These are phyloP conservation scores for Agapanthus africanus DNA, from an alignment of 106 monocot species.

Conservation along the genomic window DNA sequence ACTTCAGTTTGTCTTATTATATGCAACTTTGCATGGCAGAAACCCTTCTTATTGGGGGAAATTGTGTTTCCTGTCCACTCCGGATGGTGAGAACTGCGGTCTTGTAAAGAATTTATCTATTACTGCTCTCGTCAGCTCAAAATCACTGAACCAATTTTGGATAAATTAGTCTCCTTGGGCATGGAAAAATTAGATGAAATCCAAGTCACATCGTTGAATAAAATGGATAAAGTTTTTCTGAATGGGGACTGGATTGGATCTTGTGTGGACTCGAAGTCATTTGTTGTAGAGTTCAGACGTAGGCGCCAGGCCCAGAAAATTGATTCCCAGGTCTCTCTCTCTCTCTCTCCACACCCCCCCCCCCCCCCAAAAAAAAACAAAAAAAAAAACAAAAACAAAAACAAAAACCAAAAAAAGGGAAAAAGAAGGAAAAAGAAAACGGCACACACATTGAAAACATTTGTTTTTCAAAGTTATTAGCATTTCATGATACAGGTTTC, in stretches of 20 bases:
- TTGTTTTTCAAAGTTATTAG: no score
- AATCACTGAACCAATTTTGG: slow-evolving; percentile 31
- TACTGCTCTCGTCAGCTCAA: slow-evolving; percentile 74
- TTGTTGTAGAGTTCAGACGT: slow-evolving; percentile 46
- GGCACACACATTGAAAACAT: no score
- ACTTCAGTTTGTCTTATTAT: background rate
- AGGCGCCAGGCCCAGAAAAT: slow-evolving; percentile 49
- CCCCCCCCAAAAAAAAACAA: no score
- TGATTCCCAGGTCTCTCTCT: slow-evolving; percentile 47
- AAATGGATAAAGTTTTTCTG: slow-evolving; percentile 62
- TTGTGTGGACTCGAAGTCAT: slow-evolving; percentile 44
- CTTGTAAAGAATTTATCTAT: slow-evolving; percentile 83
- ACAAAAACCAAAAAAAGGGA: no score
- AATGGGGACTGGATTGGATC: slow-evolving; percentile 89
- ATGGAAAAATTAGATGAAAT: slow-evolving; percentile 57
- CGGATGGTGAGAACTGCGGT: slow-evolving; percentile 98
- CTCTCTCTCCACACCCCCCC: no score
- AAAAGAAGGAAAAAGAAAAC: no score
- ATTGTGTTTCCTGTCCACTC: slow-evolving; percentile 86
- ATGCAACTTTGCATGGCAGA: slow-evolving; percentile 35
- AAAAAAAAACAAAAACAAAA: no score
- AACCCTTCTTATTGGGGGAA: slow-evolving; percentile 95
- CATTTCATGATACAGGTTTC: background rate
- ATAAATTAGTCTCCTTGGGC: slow-evolving; percentile 50
- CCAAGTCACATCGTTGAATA: slow-evolving; percentile 23